Evolutionary conservation across 2,329 filamentous ascomycete species (phyloP), one percentile per base, ranked within the genome.

Genomic region (Trichoderma asperellum): DNA sequence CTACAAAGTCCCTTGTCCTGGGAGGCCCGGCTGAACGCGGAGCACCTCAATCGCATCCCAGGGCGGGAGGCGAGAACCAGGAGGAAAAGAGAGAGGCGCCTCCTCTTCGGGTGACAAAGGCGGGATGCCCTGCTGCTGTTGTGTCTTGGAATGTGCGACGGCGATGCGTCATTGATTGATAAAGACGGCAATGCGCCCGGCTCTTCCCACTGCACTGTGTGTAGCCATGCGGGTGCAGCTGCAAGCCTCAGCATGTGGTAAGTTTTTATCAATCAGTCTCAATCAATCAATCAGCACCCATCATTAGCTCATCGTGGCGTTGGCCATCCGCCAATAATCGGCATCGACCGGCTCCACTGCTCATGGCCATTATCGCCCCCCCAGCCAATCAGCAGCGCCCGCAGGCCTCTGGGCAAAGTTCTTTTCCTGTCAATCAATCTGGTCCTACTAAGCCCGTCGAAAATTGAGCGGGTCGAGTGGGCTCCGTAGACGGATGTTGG

Each of bases 401-500:
- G 16, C n/a, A 32, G 37, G 56, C 65, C n/a, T 21, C 66, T 56
- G 32, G 55, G 32, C 55, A 59, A 52, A 52, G 64, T 47, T 47
- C 63, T 57, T 66, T 47, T 58, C 27, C 63, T 58, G 21, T n/a
- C 52, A 40, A 53, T 58, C 47, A 59, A 56, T 65, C 24, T 27
- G 27, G n/a, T 8, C 12, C 52, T 55, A 29, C 35, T 35, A 62
- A 52, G 59, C 59, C 56, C 24, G 4, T 68, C 59, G 57, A 37
- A 60, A 37, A 53, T 21, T 47, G n/a, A 12, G 65, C 56, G 66
- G 66, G 66, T 68, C 49, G 53, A 43, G 57, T 8, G 59, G 47
- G 37, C 55, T 69, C 68, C 68, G 68, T 69, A 65, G 29, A 69
- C 61, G 61, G 68, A 65, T 65, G 68, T 58, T 65, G 60, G 67